phyloP scores from a whole-genome alignment of 139 green algal genomes.

The Coelastrella sp. region DNA sequence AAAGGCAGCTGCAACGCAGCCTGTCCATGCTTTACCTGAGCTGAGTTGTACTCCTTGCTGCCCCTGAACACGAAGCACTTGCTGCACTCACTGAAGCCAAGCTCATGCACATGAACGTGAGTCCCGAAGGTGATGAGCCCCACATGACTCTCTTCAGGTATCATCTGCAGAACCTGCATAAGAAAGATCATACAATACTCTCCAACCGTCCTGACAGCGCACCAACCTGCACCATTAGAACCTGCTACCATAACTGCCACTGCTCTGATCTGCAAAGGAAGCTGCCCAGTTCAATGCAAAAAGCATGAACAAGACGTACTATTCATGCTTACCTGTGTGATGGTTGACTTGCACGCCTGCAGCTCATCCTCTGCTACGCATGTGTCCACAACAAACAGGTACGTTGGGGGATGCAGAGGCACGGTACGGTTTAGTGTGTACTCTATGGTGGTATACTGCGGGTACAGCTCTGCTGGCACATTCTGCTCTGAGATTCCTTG shows the following conservation, averaged over 20 bases:
- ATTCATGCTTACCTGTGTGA: slow-evolving; percentile 84
- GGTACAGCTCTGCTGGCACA: slow-evolving; percentile 97
- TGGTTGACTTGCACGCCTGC: slow-evolving; percentile 74
- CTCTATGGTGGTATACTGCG: slow-evolving; percentile 96
- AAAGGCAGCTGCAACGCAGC: no score
- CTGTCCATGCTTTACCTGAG: no score
- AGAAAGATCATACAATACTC: no score
- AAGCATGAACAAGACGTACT: no score
- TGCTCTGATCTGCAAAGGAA: no score
- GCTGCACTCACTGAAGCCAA: slow-evolving; percentile 91
- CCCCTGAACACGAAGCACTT: slow-evolving; percentile 97
- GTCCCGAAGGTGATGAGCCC: slow-evolving; percentile 96
- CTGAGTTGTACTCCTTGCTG: slow-evolving; percentile 87
- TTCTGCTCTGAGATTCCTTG: slow-evolving; percentile 86
- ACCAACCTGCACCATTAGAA: no score
- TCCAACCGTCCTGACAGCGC: no score
- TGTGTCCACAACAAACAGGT: slow-evolving; percentile 97
- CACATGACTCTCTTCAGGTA: slow-evolving; percentile 79
- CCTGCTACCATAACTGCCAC: no score
- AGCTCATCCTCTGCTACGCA: slow-evolving; percentile 94
- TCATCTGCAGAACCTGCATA: slow-evolving; percentile 62
- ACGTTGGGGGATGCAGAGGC: slow-evolving; percentile 81
- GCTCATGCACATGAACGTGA: slow-evolving; percentile 98
- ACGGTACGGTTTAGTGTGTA: slow-evolving; percentile 84
- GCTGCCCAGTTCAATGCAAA: no score